Conservation (phyloP, 495 filamentous ascomycete genomes). For the Lasiosphaeriaceae sp. region DNA sequence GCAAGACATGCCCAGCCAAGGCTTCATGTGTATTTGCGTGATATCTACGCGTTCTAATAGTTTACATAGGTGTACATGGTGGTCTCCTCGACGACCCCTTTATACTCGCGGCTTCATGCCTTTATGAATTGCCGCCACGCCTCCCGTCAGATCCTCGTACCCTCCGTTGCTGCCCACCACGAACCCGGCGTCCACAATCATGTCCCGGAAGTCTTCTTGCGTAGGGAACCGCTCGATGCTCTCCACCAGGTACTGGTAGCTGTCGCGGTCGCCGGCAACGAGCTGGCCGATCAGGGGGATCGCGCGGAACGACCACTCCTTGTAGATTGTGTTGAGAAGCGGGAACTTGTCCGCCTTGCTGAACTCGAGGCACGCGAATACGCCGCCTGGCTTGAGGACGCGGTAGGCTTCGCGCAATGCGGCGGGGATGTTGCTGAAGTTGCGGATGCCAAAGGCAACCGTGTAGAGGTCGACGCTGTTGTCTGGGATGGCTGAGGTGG, state of each 20-base stretch:
- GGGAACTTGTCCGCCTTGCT: slow-evolving; percentile 67
- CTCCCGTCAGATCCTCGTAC: slow-evolving; percentile 84
- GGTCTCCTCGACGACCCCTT: slow-evolving; percentile 5
- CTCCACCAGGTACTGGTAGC: slow-evolving; percentile 98
- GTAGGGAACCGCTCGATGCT: slow-evolving; percentile 91
- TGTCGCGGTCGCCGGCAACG: slow-evolving; percentile 89
- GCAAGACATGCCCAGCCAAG: too few relatives aligned
- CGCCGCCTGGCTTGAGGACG: slow-evolving; percentile 88
- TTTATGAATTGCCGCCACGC: slow-evolving; percentile 94
- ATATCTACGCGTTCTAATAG: too few relatives aligned
- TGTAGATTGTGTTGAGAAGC: slow-evolving; percentile 81
- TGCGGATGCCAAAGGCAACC: slow-evolving; percentile 95
- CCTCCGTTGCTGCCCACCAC: slow-evolving; percentile 74
- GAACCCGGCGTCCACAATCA: slow-evolving; percentile 90
- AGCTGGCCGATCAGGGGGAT: slow-evolving; percentile 95
- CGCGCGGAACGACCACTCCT: slow-evolving; percentile 90
- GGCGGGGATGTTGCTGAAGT: slow-evolving; percentile 82
- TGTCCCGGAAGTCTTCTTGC: slow-evolving; percentile 75
- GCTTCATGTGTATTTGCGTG: too few relatives aligned
- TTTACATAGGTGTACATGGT: not conserved
- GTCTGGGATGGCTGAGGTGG: slow-evolving; percentile 49
- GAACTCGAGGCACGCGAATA: slow-evolving; percentile 97
- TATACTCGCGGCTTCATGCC: slow-evolving; percentile 74
- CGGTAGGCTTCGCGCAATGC: slow-evolving; percentile 79
- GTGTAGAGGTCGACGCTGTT: slow-evolving; percentile 85